These are phyloP conservation scores for Globisporangium perplexum DNA, from an alignment of 352 stramenopile species.

Conservation along the genomic window DNA sequence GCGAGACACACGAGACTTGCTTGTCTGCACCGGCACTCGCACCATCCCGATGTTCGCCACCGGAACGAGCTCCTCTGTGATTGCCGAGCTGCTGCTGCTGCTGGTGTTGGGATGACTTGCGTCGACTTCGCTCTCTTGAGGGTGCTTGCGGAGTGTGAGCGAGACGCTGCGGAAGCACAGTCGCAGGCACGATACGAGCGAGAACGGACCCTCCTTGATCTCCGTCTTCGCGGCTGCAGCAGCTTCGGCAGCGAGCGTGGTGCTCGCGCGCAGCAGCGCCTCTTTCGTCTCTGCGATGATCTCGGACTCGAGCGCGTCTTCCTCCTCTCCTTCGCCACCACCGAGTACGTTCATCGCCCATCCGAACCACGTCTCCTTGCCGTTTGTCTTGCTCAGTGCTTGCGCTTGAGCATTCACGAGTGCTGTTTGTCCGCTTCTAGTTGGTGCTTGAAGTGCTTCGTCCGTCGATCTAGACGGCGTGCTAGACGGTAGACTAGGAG, in stretches of 20 bases:
- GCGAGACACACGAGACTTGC: constrained; percentile 41
- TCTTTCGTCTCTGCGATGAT: constrained; percentile 63
- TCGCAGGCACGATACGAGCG: constrained; percentile 37
- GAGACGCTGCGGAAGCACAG: constrained; percentile 50
- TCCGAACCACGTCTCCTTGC: constrained; percentile 45
- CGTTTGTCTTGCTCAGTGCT: not conserved
- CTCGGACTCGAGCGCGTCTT: constrained; percentile 64
- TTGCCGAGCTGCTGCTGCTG: constrained; percentile 6
- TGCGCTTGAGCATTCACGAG: not conserved
- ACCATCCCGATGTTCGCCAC: constrained; percentile 83
- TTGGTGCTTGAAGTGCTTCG: not conserved
- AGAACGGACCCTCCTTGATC: constrained; percentile 12
- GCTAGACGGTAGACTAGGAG: no score
- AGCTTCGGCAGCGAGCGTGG: constrained; percentile 9
- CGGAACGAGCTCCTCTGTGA: constrained; percentile 60
- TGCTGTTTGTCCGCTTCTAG: no score
- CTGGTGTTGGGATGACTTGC: constrained; percentile 14
- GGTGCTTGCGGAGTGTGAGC: constrained; percentile 63
- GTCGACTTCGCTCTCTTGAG: constrained; percentile 13
- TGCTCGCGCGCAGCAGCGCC: constrained; percentile 28
- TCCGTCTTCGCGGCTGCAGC: constrained; percentile 5
- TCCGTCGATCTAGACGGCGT: not conserved
- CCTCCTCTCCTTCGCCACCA: constrained; percentile 39
- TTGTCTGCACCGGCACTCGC: constrained; percentile 38
- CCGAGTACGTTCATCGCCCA: constrained; percentile 67